A percentile compares a stretch with the other conserved stretches of the same genome.
Conservation (phyloP, 345 rosid species). For the Brassica nigra region DNA sequence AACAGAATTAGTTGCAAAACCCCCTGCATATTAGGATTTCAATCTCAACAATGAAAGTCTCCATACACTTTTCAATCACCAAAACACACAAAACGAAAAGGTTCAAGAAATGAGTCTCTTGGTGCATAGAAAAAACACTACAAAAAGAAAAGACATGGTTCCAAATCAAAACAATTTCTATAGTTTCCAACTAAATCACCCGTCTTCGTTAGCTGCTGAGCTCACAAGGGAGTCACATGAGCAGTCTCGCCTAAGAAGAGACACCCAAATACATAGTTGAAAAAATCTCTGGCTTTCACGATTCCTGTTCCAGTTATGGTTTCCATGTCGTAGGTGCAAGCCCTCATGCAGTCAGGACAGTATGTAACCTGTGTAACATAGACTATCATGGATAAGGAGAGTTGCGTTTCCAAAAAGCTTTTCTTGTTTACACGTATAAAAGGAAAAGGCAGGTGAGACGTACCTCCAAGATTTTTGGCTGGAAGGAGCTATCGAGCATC, state of each 20-base stretch:
- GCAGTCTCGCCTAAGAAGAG: slow-evolving; percentile 70
- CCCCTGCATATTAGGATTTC: not conserved
- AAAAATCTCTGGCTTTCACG: slow-evolving; percentile 68
- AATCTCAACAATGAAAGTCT: not conserved
- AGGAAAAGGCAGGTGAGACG: slow-evolving; percentile 23
- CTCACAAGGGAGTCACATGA: slow-evolving; percentile 60
- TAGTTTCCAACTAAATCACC: slow-evolving; percentile 17
- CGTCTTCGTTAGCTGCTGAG: slow-evolving; percentile 7
- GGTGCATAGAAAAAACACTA: not conserved
- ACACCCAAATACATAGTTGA: slow-evolving; percentile 74
- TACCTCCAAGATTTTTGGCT: slow-evolving; percentile 92
- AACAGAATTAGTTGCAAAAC: not conserved
- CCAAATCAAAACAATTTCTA: not conserved
- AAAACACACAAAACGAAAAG: not conserved
- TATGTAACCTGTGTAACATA: slow-evolving; percentile 65
- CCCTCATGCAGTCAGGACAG: slow-evolving; percentile 92
- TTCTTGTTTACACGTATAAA: not conserved
- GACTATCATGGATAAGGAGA: slow-evolving; percentile 10
- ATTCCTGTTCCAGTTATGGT: slow-evolving; percentile 49
- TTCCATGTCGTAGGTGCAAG: slow-evolving; percentile 74
- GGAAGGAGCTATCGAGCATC: slow-evolving; percentile 78
- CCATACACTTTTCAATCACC: not conserved
- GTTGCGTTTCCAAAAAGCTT: not conserved
- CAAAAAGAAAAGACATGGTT: not conserved
- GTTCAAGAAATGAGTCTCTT: not conserved